phyloP scores from a whole-genome alignment of 345 rosid species.

The Tarenaya hassleriana region DNA sequence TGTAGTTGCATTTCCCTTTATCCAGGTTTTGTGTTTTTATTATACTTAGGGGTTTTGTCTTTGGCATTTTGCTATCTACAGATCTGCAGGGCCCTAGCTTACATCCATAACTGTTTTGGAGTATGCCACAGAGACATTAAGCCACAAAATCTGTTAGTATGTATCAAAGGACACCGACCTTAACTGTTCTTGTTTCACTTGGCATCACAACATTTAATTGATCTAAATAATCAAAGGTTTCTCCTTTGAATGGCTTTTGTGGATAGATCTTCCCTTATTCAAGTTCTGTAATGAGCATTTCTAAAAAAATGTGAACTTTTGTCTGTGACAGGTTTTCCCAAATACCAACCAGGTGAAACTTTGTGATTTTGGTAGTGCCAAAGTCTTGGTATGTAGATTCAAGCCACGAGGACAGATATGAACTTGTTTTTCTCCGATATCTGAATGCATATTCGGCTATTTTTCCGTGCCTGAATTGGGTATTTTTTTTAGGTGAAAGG shows the following conservation, averaged over 20 bases:
- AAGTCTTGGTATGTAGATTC: conserved; percentile 50
- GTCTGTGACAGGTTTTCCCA: conserved; percentile 58
- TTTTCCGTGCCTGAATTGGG: conserved; percentile 3
- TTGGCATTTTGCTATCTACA: conserved; percentile 29
- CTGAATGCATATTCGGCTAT: too few species aligned
- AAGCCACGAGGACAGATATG: conserved; percentile 5
- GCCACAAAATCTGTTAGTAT: conserved; percentile 78
- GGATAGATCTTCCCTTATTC: too few species aligned
- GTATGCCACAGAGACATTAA: conserved; percentile 85
- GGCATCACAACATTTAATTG: too few species aligned
- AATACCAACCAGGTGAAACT: conserved; percentile 71
- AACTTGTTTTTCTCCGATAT: background rate
- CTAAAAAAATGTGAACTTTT: background rate
- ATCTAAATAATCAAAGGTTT: too few species aligned
- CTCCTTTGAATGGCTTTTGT: too few species aligned
- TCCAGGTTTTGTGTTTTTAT: background rate
- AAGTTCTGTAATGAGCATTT: too few species aligned
- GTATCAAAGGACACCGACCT: conserved; percentile 13
- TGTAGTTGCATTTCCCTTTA: background rate
- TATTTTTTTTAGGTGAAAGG: conserved; percentile 55
- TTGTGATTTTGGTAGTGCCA: conserved; percentile 90
- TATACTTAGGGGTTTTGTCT: background rate
- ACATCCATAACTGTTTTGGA: conserved; percentile 68
- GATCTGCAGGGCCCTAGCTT: conserved; percentile 89
- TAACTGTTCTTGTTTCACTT: background rate